Percentiles rank a stretch among this genome's conserved stretches.
phyloP scores from a whole-genome alignment of 345 rosid species.

The Odontarrhena argentea region DNA sequence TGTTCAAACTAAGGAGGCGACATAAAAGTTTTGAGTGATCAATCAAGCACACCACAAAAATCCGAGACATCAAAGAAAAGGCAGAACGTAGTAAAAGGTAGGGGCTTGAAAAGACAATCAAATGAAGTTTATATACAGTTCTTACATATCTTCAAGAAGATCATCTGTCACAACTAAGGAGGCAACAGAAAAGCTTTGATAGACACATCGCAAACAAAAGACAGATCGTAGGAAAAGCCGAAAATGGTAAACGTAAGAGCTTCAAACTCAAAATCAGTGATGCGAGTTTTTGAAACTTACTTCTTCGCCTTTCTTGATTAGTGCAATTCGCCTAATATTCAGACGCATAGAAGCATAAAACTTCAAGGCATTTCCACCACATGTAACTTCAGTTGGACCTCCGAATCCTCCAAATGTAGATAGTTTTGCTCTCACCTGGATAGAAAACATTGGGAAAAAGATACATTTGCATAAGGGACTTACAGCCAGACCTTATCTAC shows the following conservation, averaged over 20 bases:
- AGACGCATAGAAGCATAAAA: conserved; percentile 96
- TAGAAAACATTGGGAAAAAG: not conserved
- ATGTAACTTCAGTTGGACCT: conserved; percentile 93
- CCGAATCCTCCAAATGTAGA: conserved; percentile 92
- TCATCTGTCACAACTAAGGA: not conserved
- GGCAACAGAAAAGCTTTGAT: not conserved
- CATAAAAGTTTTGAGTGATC: too few species aligned
- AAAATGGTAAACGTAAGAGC: not conserved
- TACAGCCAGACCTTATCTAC: conserved; percentile 12
- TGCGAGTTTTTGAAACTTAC: conserved; percentile 40
- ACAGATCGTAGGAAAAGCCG: not conserved
- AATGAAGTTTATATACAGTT: not conserved
- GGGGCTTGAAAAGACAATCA: not conserved
- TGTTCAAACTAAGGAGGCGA: too few species aligned
- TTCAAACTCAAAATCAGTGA: conserved; percentile 12
- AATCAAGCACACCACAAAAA: not conserved
- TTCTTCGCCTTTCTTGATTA: conserved; percentile 92
- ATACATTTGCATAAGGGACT: not conserved
- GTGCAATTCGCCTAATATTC: conserved; percentile 66
- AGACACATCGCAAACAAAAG: not conserved
- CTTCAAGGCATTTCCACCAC: conserved; percentile 98
- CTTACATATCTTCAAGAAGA: not conserved
- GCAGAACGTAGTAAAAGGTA: not conserved
- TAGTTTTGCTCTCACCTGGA: conserved; percentile 86
- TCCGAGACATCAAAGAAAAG: not conserved